Evolutionary conservation across 257 asterid genomes (phyloP).

Genomic region (Salvia splendens): DNA sequence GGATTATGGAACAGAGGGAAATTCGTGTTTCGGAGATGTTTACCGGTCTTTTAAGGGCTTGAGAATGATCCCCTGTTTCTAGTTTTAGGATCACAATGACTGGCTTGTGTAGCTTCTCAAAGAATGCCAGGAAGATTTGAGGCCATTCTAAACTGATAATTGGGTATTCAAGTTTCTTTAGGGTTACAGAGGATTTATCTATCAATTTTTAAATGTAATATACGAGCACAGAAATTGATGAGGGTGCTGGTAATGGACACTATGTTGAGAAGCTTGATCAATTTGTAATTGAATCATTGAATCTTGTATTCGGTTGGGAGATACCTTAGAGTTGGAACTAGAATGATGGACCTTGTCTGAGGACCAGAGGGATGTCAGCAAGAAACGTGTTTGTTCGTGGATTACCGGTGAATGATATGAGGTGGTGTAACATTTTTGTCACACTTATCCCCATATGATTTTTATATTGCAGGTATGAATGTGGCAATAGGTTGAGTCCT

Average conservation of each 20-base stretch:
- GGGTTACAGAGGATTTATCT: no score
- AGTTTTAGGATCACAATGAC: neutral
- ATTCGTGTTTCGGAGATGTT: neutral
- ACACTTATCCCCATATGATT: constrained; percentile 1
- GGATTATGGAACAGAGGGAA: neutral
- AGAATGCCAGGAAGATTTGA: neutral
- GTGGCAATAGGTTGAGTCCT: constrained; percentile 79
- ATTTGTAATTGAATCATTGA: no score
- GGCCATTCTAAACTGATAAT: neutral
- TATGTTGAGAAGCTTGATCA: no score
- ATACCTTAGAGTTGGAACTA: neutral
- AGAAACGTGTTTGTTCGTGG: no score
- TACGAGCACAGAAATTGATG: neutral
- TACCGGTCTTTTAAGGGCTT: neutral
- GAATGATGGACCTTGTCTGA: neutral
- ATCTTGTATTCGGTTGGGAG: neutral
- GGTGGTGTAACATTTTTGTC: constrained; percentile 11
- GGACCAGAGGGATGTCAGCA: neutral
- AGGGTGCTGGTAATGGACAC: neutral
- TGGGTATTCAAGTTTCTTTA: neutral
- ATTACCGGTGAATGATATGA: no score
- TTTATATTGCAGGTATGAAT: constrained; percentile 57
- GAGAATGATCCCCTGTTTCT: constrained; percentile 18
- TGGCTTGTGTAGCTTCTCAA: no score
- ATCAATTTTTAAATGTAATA: no score